These are phyloP conservation scores for Globisporangium spinosum DNA, from an alignment of 352 stramenopile genomes.

Conservation along the genomic window DNA sequence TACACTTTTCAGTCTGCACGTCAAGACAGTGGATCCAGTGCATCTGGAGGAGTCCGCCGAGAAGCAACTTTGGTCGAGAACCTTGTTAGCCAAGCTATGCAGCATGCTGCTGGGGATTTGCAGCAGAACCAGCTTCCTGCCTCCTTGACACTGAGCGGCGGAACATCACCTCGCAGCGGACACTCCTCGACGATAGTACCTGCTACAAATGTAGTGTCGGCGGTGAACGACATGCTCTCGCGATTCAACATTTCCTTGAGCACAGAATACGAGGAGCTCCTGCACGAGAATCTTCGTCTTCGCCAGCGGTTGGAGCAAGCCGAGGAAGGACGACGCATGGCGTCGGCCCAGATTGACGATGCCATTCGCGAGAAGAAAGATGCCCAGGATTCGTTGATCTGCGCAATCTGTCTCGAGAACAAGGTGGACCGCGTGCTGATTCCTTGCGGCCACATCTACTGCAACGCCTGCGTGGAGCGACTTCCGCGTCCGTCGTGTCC, in stretches of 20 bases:
- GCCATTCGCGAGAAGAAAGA: conserved; percentile 75
- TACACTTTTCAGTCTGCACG: conserved; percentile 70
- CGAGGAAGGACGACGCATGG: conserved; percentile 55
- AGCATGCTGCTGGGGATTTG: neutral
- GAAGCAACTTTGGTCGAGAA: neutral
- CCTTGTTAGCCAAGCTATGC: neutral
- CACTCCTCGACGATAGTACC: conserved; percentile 18
- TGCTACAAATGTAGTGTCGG: conserved; percentile 53
- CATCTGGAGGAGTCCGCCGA: neutral
- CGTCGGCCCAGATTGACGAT: conserved; percentile 59
- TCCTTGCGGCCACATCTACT: conserved; percentile 84
- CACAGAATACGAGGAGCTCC: conserved; percentile 56
- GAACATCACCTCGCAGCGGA: neutral
- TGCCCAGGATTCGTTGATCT: conserved; percentile 65
- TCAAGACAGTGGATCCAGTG: conserved; percentile 1
- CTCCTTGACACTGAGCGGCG: conserved; percentile 5
- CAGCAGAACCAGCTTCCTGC: conserved; percentile 14
- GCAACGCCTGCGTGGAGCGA: conserved; percentile 51
- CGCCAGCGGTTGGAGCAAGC: conserved; percentile 57
- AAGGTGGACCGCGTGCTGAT: conserved; percentile 80
- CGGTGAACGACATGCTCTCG: conserved; percentile 70
- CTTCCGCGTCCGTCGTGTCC: conserved; percentile 64
- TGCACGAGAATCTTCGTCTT: conserved; percentile 61
- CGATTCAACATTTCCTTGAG: conserved; percentile 70
- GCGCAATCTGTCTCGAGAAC: conserved; percentile 78